A percentile compares a stretch with the other conserved stretches of the same genome.
Conservation (phyloP, 2,329 filamentous ascomycete genomes). For the Neoscytalidium dimidiatum region DNA sequence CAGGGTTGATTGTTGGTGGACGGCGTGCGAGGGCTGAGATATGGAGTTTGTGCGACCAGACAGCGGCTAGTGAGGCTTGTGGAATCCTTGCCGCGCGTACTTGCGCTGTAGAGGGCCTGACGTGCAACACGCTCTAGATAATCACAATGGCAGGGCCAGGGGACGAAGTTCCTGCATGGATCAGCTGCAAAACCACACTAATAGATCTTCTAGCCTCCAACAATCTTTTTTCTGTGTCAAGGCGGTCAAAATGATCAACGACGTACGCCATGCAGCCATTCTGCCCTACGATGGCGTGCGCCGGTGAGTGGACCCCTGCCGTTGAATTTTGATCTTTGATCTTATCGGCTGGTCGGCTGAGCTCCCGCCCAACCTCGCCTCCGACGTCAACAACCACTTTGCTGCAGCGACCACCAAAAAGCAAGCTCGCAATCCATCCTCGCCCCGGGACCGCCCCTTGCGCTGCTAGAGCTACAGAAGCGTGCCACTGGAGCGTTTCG, state of each 20-base stretch:
- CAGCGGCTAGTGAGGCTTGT: not conserved
- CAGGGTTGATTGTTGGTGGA: not conserved
- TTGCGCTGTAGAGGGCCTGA: not conserved
- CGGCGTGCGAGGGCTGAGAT: not conserved
- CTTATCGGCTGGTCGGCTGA: constrained; percentile 1
- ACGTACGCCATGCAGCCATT: constrained; percentile 12
- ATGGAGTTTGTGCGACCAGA: not conserved
- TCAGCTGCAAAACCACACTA: not conserved
- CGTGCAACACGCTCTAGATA: not conserved
- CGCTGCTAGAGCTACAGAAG: not conserved
- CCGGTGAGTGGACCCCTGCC: not conserved
- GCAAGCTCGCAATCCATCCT: not conserved
- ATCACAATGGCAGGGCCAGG: not conserved
- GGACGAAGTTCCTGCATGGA: not conserved
- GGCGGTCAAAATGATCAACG: not conserved
- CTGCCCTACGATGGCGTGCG: constrained; percentile 17
- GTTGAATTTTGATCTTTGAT: constrained; percentile 3
- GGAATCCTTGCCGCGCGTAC: not conserved
- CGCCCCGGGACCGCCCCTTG: not conserved
- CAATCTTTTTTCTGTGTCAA: not conserved
- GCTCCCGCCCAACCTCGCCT: not conserved
- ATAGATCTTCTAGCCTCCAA: not conserved
- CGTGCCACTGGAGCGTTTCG: not conserved
- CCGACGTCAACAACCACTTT: constrained; percentile 1
- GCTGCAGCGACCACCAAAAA: constrained; percentile 2